Percentiles rank a stretch among this genome's conserved stretches.
These are phyloP conservation scores for Colletotrichum endophyticum DNA, from an alignment of 2,329 filamentous ascomycete species.

Conservation along the genomic window DNA sequence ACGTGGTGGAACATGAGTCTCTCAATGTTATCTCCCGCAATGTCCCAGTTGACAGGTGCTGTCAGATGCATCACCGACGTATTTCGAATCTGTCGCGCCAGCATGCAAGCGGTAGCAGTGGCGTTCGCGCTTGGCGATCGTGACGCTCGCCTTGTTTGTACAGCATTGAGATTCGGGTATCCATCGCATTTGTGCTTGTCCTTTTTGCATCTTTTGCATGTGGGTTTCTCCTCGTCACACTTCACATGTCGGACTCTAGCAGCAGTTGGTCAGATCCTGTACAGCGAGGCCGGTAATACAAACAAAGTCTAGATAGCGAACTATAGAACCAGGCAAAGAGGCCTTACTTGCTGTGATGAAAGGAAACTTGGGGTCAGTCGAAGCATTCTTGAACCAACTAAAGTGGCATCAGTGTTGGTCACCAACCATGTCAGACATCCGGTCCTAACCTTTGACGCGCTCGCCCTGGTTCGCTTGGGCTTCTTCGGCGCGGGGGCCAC, in stretches of 20 bases:
- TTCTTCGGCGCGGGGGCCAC: neutral
- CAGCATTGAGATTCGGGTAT: neutral
- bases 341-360: conserved; percentile 14
- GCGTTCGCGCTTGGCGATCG: neutral
- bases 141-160: neutral
- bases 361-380: neutral
- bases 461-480: conserved; percentile 11
- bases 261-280: neutral
- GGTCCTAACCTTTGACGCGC: conserved; percentile 17
- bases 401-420: conserved; percentile 12
- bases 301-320: neutral
- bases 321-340: neutral
- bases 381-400: neutral
- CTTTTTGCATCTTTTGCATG: conserved; percentile 16
- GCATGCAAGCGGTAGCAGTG: neutral
- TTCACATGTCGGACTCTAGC: conserved; percentile 21
- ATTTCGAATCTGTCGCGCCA: neutral
- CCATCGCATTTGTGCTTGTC: conserved; percentile 20
- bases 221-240: conserved; percentile 22
- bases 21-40: neutral
- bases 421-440: conserved; percentile 21
- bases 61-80: neutral
- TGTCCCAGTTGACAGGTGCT: conserved; percentile 1
- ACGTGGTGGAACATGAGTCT: conserved; percentile 15
- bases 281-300: neutral